Evolutionary conservation across 2,329 filamentous ascomycete species (phyloP), one percentile per base, ranked within the genome.

Genomic region (Beauveria sp.): DNA sequence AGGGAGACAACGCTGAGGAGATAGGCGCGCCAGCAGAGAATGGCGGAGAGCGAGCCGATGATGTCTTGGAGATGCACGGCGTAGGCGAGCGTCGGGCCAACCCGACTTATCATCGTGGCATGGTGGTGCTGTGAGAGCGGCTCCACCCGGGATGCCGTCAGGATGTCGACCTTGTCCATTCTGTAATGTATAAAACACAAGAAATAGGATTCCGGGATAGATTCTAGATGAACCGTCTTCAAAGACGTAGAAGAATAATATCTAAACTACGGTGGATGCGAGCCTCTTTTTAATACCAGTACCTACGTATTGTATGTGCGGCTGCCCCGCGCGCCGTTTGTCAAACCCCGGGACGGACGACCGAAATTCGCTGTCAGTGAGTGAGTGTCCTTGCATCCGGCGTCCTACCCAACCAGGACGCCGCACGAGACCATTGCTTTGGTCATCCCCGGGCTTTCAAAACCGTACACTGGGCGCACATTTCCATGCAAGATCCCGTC

Each of bases 151-250:
- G 75, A 72, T 63, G 73, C 69, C 48, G 75, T 71, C 60, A 78
- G 70, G 65, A 77, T 69, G 56, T 68, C 69, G 63, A 73, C 68
- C 63, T 74, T 72, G 64, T 73, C 72, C 73, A 75, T 72, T 18
- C 18, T 53, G 26, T 8, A 30, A 14, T 55, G 53, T 55, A 55
- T 55, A 12, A 20, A 34, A 55, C 12, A 16, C 34, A 37, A 12
- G 6, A 24, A 34, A 9, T 14, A 44, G 16, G 9, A 7, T 3
- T 10, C 18, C 22, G 28, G 40, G 5, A 55, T 55, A 55, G 10
- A 37, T 9, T 10, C 16, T 34, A 22, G 2, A 37, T 24, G 41
- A 22, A 18, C 3, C 16, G 34, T 37, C 14, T 30, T 34, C 10
- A 34, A 6, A 28, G n/a, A 50, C 22, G 2, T 14, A 41, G 16